A percentile compares a stretch with the other conserved stretches of the same genome.
phyloP scores from a whole-genome alignment of 164 flowering plant species.

The Cinnamomum chago region DNA sequence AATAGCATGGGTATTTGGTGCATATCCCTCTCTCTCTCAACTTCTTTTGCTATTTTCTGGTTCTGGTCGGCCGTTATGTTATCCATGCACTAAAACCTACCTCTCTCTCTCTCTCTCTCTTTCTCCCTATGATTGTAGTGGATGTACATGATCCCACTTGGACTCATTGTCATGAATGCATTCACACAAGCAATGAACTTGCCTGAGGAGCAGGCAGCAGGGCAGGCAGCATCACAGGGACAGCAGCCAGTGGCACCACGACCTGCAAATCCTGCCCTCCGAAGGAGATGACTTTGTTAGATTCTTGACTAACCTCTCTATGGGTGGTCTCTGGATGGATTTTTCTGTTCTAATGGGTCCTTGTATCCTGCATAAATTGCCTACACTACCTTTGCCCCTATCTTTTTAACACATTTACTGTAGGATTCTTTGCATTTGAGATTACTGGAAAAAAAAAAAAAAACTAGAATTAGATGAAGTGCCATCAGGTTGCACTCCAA shows the following conservation, averaged over 20 bases:
- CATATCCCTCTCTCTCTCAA: too few species aligned
- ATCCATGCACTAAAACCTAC: neutral
- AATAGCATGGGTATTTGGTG: neutral
- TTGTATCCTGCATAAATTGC: neutral
- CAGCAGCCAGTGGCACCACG: constrained; percentile 47
- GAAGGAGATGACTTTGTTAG: constrained; percentile 54
- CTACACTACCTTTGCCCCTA: neutral
- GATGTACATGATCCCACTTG: constrained; percentile 96
- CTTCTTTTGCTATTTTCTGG: neutral
- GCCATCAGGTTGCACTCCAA: too few species aligned
- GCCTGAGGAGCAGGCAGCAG: constrained; percentile 79
- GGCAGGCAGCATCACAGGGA: constrained; percentile 43
- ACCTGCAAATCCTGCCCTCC: constrained; percentile 47
- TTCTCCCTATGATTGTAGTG: constrained; percentile 48
- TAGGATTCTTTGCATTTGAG: neutral
- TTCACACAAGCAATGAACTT: constrained; percentile 93
- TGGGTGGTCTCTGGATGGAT: neutral
- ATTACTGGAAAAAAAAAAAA: too few species aligned
- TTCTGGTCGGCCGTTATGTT: neutral
- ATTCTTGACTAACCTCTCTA: neutral
- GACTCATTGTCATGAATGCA: constrained; percentile 90
- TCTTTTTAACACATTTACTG: neutral
- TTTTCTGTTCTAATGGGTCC: neutral
- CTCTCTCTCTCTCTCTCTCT: neutral
- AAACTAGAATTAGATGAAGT: too few species aligned